A percentile compares a stretch with the other conserved stretches of the same genome.
Conservation (phyloP, 176 grass and related monocot genomes). For the Rhynchospora tenuis region DNA sequence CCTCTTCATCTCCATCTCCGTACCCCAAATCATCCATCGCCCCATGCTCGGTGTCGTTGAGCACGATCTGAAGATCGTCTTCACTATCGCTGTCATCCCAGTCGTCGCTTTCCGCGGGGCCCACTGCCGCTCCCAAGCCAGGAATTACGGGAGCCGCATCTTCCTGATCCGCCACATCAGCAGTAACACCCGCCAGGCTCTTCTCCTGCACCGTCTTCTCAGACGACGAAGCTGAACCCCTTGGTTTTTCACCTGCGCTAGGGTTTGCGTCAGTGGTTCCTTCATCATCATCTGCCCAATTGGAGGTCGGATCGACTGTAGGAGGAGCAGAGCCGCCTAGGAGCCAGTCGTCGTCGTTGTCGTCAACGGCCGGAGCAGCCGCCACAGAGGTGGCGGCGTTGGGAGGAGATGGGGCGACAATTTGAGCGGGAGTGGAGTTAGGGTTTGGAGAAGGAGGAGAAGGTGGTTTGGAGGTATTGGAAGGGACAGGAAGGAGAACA, state of each 20-base stretch:
- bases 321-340: slow-evolving; percentile 41
- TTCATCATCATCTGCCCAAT: slow-evolving; percentile 59
- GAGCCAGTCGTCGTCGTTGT: slow-evolving; percentile 66
- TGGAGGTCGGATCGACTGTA: slow-evolving; percentile 48
- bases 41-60: slow-evolving; percentile 70
- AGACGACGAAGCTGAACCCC: slow-evolving; percentile 17
- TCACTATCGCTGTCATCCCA: slow-evolving; percentile 92
- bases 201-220: slow-evolving; percentile 38
- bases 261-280: not conserved
- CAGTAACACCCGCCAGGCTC: slow-evolving; percentile 22
- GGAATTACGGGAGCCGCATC: slow-evolving; percentile 41
- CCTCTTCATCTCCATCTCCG: slow-evolving; percentile 67
- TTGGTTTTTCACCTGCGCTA: slow-evolving; percentile 12
- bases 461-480: slow-evolving; percentile 2
- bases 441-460: slow-evolving; percentile 3
- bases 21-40: slow-evolving; percentile 38
- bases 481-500: slow-evolving; percentile 28
- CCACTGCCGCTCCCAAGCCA: slow-evolving; percentile 46
- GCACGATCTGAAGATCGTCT: slow-evolving; percentile 92
- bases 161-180: slow-evolving; percentile 34
- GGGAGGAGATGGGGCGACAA: not conserved
- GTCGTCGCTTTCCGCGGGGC: slow-evolving; percentile 49
- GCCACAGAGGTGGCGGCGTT: not conserved
- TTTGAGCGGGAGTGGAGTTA: not conserved
- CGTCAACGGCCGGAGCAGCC: not conserved